Percentiles rank a stretch among this genome's conserved stretches.
Conservation (phyloP, 208 protist species). For the Trypanosoma platydactyli region DNA sequence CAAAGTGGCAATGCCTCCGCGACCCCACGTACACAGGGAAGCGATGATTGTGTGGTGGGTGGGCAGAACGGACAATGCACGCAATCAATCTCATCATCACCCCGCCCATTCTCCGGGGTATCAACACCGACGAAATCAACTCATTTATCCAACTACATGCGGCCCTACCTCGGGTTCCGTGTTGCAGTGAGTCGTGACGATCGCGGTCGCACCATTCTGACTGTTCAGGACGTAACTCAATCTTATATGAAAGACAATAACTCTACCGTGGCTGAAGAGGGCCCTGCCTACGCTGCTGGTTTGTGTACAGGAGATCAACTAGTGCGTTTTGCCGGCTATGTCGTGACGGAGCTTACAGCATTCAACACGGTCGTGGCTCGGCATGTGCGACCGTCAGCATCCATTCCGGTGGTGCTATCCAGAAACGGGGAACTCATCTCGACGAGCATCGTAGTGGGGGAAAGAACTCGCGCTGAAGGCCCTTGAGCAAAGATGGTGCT, state of each 20-base stretch:
- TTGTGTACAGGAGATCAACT: slow-evolving; percentile 68
- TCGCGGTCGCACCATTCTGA: slow-evolving; percentile 30
- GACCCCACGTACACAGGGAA: neutral
- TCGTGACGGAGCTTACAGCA: slow-evolving; percentile 81
- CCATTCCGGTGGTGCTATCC: slow-evolving; percentile 58
- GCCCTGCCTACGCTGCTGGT: slow-evolving; percentile 61
- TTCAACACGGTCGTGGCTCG: slow-evolving; percentile 83
- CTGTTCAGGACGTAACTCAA: slow-evolving; percentile 55
- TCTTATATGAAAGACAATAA: slow-evolving; percentile 43
- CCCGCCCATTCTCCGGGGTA: neutral
- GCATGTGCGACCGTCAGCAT: slow-evolving; percentile 49
- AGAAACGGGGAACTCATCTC: slow-evolving; percentile 34
- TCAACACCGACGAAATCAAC: slow-evolving; percentile 11
- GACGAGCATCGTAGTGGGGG: slow-evolving; percentile 30
- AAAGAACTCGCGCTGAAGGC: slow-evolving; percentile 21
- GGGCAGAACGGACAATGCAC: neutral
- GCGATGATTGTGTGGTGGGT: neutral
- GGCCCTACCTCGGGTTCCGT: slow-evolving; percentile 77
- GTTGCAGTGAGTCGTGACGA: slow-evolving; percentile 44
- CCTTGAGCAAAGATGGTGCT: no score
- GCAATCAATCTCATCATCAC: neutral
- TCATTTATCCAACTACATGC: slow-evolving; percentile 11
- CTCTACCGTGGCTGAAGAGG: slow-evolving; percentile 30
- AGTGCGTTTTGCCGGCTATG: slow-evolving; percentile 78
- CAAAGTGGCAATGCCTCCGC: neutral